Evolutionary conservation across 805 yeast species (phyloP), one percentile per base, ranked within the genome.

Genomic region (Barnettozyma salicaria): DNA sequence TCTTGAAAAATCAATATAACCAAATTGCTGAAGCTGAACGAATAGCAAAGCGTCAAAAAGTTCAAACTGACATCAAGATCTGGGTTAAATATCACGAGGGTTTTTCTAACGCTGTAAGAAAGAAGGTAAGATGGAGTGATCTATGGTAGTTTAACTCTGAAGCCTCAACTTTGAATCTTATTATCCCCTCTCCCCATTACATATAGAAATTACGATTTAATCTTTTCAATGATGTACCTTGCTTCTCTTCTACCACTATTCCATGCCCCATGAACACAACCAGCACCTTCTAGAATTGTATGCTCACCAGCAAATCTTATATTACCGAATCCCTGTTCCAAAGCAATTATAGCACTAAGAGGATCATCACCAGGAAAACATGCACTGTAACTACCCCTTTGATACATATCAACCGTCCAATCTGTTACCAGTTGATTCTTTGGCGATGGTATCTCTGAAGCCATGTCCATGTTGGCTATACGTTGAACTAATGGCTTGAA

Each of bases 1-100:
- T 37, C 19, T 68, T 74, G 58, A 70, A 64, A 41, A 53, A 45
- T 19, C 74, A 71, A 42, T 73, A 74, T 37, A 60, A 55, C 13
- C 47, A 52, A 49, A 34, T 52, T 3, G 53, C 45, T n/a, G 55
- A 47, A 19, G 37, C 34, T 18, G 53, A 47, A 31, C 58, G 55
- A 23, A 47, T 46, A 19, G 48, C 54, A 22, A 59, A 61, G 52
- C 47, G 32, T 35, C 52, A 36, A 45, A 50, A 41, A 37, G 42
- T 37, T 35, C 62, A 44, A 3, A 34, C 28, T 3, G 32, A 27
- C 28, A 52, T 58, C 21, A 63, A 76, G 49, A 68, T 77, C 31
- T 88, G 96, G 96, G 84, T 88, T n/a, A 86, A 82, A 53, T 87
- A 80, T 54, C 83, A 82, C 45, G 96, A 88, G 60, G 97, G 97